phyloP scores from a whole-genome alignment of 2,329 filamentous ascomycete species.

The Dryadomyces quercus-mongolicae region DNA sequence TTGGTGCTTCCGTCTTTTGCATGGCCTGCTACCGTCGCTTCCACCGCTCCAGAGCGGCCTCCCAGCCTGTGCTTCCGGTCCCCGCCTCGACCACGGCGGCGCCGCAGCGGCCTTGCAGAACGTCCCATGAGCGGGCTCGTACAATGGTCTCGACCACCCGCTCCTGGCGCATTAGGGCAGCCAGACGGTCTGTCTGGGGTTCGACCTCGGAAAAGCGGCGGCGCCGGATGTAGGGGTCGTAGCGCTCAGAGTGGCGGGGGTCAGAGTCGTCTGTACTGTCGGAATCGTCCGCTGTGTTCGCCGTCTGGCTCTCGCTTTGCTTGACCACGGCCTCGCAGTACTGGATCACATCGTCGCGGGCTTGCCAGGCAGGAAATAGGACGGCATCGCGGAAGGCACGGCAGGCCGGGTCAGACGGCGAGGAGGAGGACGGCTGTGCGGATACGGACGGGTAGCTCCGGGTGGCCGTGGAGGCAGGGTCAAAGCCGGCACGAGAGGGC shows the following conservation, averaged over 20 bases:
- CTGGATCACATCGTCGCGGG: conserved; percentile 67
- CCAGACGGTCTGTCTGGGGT: conserved; percentile 67
- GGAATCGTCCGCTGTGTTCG: background rate
- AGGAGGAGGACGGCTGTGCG: conserved; percentile 23
- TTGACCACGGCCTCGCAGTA: conserved; percentile 78
- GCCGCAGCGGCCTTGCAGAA: conserved; percentile 64
- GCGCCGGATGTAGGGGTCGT: conserved; percentile 82
- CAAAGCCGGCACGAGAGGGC: conserved; percentile 60
- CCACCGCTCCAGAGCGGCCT: conserved; percentile 48
- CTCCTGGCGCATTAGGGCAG: conserved; percentile 61
- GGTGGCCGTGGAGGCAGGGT: conserved; percentile 63
- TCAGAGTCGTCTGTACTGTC: background rate
- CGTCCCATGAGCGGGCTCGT: conserved; percentile 66
- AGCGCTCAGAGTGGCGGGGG: conserved; percentile 55
- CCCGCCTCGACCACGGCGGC: conserved; percentile 36
- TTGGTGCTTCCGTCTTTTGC: too few relatives aligned
- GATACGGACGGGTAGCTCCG: conserved; percentile 33
- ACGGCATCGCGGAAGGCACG: conserved; percentile 61
- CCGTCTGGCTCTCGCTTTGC: conserved; percentile 43
- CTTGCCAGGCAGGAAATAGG: conserved; percentile 81
- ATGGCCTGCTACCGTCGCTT: background rate
- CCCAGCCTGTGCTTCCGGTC: conserved; percentile 39
- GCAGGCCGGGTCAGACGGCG: conserved; percentile 53
- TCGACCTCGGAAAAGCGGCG: conserved; percentile 70
- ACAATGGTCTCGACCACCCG: conserved; percentile 68